Conservation (phyloP, 352 stramenopile genomes). For the Vaucheria bursata region DNA sequence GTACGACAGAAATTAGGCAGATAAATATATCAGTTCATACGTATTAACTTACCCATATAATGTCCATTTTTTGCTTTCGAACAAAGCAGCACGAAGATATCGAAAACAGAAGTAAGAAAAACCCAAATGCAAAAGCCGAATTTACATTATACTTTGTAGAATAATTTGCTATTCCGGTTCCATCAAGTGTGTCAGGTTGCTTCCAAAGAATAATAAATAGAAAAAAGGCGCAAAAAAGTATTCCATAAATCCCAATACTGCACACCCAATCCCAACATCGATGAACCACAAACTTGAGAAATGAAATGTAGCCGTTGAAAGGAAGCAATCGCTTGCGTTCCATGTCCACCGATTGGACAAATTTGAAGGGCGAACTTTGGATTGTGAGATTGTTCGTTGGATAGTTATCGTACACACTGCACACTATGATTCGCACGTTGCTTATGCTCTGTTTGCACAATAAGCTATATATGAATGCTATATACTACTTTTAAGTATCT, state of each 20-base stretch:
- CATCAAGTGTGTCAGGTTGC: neutral
- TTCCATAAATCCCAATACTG: neutral
- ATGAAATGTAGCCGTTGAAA: neutral
- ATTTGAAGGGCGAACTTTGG: neutral
- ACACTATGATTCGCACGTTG: neutral
- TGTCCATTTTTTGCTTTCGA: neutral
- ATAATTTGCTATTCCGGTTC: neutral
- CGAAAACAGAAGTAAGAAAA: conserved; percentile 1
- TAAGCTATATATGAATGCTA: no score
- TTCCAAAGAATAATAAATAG: neutral
- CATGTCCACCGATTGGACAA: neutral
- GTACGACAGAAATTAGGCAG: no score
- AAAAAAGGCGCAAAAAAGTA: neutral
- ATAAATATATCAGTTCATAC: no score
- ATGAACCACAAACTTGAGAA: neutral
- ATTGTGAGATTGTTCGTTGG: neutral
- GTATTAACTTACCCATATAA: neutral
- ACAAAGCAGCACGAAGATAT: neutral
- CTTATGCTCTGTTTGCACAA: conserved; percentile 2
- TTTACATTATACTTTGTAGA: neutral
- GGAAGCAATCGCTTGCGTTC: neutral
- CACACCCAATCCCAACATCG: neutral
- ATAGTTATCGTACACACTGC: neutral
- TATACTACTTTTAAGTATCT: no score
- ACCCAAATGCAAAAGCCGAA: neutral